These are phyloP conservation scores for Linum usitatissimum DNA, from an alignment of 345 rosid species.

Conservation along the genomic window DNA sequence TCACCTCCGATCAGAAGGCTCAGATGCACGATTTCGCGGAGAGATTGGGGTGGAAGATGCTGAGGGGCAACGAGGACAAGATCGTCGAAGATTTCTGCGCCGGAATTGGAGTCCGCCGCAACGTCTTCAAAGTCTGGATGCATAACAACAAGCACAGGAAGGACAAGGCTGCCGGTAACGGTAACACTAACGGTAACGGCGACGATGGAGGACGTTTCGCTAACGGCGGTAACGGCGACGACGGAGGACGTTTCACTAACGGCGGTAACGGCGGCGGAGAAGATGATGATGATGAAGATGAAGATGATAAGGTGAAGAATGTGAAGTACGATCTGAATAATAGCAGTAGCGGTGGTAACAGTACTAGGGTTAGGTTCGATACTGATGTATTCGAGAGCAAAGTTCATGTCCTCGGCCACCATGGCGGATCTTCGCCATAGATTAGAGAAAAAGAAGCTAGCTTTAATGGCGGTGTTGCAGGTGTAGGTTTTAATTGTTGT, in stretches of 20 bases:
- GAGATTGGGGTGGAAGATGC: constrained; percentile 63
- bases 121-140: constrained; percentile 80
- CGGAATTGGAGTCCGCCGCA: constrained; percentile 50
- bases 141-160: constrained; percentile 60
- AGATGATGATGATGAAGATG: neutral
- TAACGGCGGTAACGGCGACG: neutral
- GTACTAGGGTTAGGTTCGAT: constrained; percentile 3
- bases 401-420: constrained; percentile 10
- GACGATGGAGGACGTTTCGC: neutral
- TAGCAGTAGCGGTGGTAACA: neutral
- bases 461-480: neutral
- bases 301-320: neutral
- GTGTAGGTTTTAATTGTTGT: neutral
- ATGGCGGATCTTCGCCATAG: neutral
- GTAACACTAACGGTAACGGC: constrained; percentile 15
- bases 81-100: constrained; percentile 40
- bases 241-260: neutral
- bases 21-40: constrained; percentile 64
- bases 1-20: constrained; percentile 54
- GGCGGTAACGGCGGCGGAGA: neutral
- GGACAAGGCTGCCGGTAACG: constrained; percentile 15
- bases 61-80: constrained; percentile 35
- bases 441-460: neutral
- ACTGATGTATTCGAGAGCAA: constrained; percentile 4
- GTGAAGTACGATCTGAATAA: neutral